Evolutionary conservation across 139 green algal species (phyloP).

Genomic region (Tetradesmus lagerheimii): DNA sequence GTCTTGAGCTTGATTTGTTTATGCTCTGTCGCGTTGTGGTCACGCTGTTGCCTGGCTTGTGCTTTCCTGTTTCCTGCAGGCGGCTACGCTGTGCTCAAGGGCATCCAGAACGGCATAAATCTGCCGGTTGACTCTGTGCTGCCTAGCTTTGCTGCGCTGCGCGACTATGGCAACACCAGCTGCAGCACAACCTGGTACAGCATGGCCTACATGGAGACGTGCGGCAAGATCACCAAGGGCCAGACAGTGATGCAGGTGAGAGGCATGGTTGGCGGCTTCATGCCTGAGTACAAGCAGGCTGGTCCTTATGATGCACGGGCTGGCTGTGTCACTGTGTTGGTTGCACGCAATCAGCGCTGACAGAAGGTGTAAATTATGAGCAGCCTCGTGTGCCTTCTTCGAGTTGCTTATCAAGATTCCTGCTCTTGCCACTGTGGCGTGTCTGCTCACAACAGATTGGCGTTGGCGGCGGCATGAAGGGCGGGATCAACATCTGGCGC

Average conservation of each 20-base stretch:
- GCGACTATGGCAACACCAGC: conserved; percentile 68
- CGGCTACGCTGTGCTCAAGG: conserved; percentile 71
- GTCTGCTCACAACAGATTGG: conserved; percentile 41
- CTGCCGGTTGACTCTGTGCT: conserved; percentile 59
- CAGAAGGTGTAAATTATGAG: too few species aligned
- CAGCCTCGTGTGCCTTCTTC: too few species aligned
- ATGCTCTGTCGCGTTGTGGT: too few species aligned
- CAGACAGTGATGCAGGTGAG: conserved; percentile 36
- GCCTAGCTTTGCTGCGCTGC: conserved; percentile 61
- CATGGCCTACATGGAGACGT: conserved; percentile 46
- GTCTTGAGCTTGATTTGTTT: too few species aligned
- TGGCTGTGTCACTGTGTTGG: too few species aligned
- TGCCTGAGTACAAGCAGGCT: too few species aligned
- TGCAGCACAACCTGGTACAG: conserved; percentile 54
- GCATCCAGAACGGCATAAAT: conserved; percentile 56
- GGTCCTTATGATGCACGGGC: too few species aligned
- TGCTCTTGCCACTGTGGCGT: not conserved
- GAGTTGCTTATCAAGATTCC: not conserved
- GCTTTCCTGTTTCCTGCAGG: conserved; percentile 37
- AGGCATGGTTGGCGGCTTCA: not conserved
- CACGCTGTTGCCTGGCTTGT: too few species aligned
- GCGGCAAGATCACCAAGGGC: conserved; percentile 12
- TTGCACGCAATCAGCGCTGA: too few species aligned
- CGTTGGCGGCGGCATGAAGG: conserved; percentile 66
- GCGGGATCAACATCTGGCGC: conserved; percentile 60